These are phyloP conservation scores for Colletotrichum kahawae DNA, from an alignment of 2,329 filamentous ascomycete genomes.

Conservation along the genomic window DNA sequence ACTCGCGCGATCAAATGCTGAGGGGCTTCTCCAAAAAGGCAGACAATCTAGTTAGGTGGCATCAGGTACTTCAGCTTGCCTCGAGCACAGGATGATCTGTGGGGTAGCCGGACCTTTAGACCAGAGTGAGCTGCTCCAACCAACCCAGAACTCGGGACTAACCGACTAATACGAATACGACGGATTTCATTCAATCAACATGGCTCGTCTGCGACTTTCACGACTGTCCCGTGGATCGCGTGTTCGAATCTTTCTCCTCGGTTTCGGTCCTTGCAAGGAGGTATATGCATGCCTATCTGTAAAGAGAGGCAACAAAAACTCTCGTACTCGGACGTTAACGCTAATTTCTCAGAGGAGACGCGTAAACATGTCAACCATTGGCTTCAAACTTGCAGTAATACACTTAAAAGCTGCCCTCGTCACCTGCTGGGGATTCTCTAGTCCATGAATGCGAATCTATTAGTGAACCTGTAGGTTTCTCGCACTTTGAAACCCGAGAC, in stretches of 20 bases:
- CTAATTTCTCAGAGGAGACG: not conserved
- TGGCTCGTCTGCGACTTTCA: not conserved
- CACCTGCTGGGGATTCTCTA: not conserved
- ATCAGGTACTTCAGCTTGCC: not conserved
- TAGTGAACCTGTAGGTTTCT: not conserved
- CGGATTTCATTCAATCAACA: not conserved
- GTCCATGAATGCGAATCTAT: not conserved
- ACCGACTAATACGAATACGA: not conserved
- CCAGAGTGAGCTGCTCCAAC: not conserved
- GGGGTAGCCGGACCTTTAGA: not conserved
- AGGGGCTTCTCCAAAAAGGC: not conserved
- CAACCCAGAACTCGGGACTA: not conserved
- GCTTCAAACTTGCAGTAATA: not conserved
- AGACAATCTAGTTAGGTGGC: not conserved
- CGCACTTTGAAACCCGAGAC: not conserved
- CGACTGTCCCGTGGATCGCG: not conserved
- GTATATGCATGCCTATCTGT: not conserved
- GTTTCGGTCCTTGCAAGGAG: not conserved
- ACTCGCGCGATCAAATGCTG: not conserved
- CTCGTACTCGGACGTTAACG: not conserved
- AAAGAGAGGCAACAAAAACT: not conserved
- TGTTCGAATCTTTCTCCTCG: not conserved
- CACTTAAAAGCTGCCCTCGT: not conserved
- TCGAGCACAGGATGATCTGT: not conserved
- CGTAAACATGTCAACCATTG: not conserved